These are phyloP conservation scores for Catharanthus roseus DNA, from an alignment of 257 asterid genomes.

Conservation along the genomic window DNA sequence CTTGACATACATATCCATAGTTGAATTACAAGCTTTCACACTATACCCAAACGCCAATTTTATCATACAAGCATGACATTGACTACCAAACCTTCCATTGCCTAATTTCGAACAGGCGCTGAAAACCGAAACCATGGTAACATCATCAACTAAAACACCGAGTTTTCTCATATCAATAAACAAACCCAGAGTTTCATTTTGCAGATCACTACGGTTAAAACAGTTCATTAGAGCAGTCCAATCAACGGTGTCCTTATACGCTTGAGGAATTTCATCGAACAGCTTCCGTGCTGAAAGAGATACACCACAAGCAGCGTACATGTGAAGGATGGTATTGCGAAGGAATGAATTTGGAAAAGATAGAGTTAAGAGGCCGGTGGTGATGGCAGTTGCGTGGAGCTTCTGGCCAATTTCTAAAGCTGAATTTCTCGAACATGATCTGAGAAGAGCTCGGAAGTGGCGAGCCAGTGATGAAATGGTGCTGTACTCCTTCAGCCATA, in stretches of 20 bases:
- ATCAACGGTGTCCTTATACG: constrained; percentile 54
- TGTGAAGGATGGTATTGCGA: constrained; percentile 49
- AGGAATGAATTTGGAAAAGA: constrained; percentile 39
- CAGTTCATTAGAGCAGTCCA: constrained; percentile 73
- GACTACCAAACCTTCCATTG: constrained; percentile 40
- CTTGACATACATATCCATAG: constrained; percentile 69
- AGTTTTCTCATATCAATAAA: constrained; percentile 44
- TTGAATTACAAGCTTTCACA: constrained; percentile 56
- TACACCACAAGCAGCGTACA: constrained; percentile 58
- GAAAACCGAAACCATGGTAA: constrained; percentile 54
- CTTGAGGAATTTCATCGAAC: constrained; percentile 58
- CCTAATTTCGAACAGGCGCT: constrained; percentile 53
- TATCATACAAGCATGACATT: constrained; percentile 44
- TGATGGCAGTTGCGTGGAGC: constrained; percentile 59
- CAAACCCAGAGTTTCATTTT: constrained; percentile 36
- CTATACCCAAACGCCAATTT: constrained; percentile 48
- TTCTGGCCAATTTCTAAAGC: constrained; percentile 41
- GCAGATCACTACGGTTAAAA: constrained; percentile 34
- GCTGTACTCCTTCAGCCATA: constrained; percentile 38
- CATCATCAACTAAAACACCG: constrained; percentile 39
- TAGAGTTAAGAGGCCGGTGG: constrained; percentile 41
- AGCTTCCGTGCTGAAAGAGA: constrained; percentile 40
- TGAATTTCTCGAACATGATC: constrained; percentile 49
- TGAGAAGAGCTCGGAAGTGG: constrained; percentile 50
- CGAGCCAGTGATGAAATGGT: constrained; percentile 43